These are phyloP conservation scores for Ceriops tagal DNA, from an alignment of 345 rosid species.

Conservation along the genomic window DNA sequence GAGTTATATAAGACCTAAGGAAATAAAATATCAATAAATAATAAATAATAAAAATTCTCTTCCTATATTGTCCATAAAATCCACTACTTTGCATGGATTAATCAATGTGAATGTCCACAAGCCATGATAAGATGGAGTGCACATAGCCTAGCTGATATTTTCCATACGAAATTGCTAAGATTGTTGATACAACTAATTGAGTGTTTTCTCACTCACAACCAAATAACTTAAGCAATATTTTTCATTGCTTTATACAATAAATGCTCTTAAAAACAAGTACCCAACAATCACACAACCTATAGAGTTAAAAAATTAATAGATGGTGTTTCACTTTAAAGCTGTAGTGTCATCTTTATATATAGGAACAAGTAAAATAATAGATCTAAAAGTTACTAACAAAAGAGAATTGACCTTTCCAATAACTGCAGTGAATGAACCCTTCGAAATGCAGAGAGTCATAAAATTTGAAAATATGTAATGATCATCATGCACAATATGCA, in stretches of 20 bases:
- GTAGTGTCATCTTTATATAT: background rate
- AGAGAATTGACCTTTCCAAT: slow-evolving; percentile 69
- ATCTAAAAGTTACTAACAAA: background rate
- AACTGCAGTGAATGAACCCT: slow-evolving; percentile 60
- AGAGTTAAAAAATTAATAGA: background rate
- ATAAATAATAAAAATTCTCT: too few relatives aligned
- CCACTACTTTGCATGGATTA: too few relatives aligned
- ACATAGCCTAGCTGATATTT: too few relatives aligned
- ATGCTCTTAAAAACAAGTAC: too few relatives aligned
- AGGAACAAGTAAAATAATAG: background rate
- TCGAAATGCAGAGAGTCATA: slow-evolving; percentile 58
- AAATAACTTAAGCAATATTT: background rate
- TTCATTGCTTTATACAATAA: background rate
- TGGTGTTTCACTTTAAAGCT: background rate
- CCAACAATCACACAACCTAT: background rate
- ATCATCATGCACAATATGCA: slow-evolving; percentile 20
- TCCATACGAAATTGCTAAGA: background rate
- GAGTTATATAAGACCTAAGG: too few relatives aligned
- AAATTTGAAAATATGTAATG: slow-evolving; percentile 19
- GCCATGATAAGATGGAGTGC: too few relatives aligned
- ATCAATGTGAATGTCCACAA: too few relatives aligned
- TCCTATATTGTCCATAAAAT: too few relatives aligned
- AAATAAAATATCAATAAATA: too few relatives aligned
- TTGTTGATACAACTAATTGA: background rate
- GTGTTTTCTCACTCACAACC: background rate